phyloP scores from a whole-genome alignment of 495 filamentous ascomycete genomes.

The Podospora pseudopauciseta region DNA sequence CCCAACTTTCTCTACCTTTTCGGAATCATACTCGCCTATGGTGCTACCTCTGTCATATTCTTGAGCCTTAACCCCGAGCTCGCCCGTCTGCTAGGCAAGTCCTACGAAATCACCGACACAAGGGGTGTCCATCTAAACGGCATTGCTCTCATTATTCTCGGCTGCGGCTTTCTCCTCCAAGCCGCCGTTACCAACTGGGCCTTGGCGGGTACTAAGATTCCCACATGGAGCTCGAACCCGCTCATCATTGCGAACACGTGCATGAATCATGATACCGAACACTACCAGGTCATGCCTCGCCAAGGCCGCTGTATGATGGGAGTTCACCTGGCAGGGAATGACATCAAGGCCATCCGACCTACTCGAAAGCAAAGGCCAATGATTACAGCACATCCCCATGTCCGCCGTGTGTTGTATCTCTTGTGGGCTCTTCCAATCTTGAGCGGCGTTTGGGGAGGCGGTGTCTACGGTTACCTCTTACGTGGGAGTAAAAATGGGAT shows the following conservation, averaged over 20 bases:
- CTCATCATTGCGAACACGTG: conserved; percentile 30
- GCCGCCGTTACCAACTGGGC: conserved; percentile 38
- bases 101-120: conserved; percentile 14
- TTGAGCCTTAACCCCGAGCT: conserved; percentile 32
- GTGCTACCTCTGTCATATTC: conserved; percentile 39
- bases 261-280: conserved; percentile 18
- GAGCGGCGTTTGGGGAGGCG: conserved; percentile 29
- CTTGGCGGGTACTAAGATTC: conserved; percentile 27
- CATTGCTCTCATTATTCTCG: conserved; percentile 36
- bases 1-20: conserved; percentile 32
- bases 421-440: conserved; percentile 29
- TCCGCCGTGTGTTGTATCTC: conserved; percentile 28
- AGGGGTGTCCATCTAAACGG: conserved; percentile 30
- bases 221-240: conserved; percentile 39
- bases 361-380: conserved; percentile 30
- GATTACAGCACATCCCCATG: conserved; percentile 25
- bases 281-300: conserved; percentile 23
- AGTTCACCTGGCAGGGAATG: conserved; percentile 26
- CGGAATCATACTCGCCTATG: conserved; percentile 35
- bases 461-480: conserved; percentile 25
- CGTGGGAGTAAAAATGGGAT: conserved; percentile 26
- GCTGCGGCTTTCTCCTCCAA: conserved; percentile 34
- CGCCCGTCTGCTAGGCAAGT: conserved; percentile 18
- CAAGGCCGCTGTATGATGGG: conserved; percentile 34
- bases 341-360: conserved; percentile 30